Conservation (phyloP, 2,329 filamentous ascomycete genomes). For the Orbilia ellipsospora region DNA sequence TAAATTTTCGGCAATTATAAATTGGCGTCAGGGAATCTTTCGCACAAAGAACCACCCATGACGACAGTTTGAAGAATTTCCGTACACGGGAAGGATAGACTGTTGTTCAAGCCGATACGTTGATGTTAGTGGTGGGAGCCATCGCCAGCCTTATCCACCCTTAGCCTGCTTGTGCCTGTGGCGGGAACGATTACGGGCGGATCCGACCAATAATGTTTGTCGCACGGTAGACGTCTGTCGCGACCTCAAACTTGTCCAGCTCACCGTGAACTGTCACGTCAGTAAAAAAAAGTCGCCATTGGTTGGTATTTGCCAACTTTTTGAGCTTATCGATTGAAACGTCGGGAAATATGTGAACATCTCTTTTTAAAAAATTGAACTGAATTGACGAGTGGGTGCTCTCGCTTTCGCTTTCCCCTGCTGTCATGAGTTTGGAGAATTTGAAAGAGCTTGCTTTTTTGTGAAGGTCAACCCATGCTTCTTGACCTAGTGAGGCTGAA, state of each 20-base stretch:
- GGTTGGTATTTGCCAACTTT: conserved; percentile 11
- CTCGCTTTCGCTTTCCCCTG: not conserved
- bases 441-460: not conserved
- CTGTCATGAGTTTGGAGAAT: not conserved
- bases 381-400: not conserved
- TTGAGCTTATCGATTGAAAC: not conserved
- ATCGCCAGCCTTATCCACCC: too few species aligned
- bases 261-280: conserved; percentile 4
- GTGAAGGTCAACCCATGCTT: not conserved
- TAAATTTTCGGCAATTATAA: too few species aligned
- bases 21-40: too few species aligned
- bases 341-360: not conserved
- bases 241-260: conserved; percentile 47
- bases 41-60: too few species aligned
- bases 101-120: too few species aligned
- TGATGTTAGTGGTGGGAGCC: too few species aligned
- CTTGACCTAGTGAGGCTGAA: conserved; percentile 28
- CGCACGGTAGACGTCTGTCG: conserved; percentile 27
- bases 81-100: too few species aligned
- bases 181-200: not conserved
- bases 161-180: too few species aligned
- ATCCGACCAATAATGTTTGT: conserved; percentile 18
- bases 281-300: conserved; percentile 1
- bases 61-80: too few species aligned
- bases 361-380: not conserved